phyloP scores from a whole-genome alignment of 495 filamentous ascomycete species.

The Aspergillus avenaceus region DNA sequence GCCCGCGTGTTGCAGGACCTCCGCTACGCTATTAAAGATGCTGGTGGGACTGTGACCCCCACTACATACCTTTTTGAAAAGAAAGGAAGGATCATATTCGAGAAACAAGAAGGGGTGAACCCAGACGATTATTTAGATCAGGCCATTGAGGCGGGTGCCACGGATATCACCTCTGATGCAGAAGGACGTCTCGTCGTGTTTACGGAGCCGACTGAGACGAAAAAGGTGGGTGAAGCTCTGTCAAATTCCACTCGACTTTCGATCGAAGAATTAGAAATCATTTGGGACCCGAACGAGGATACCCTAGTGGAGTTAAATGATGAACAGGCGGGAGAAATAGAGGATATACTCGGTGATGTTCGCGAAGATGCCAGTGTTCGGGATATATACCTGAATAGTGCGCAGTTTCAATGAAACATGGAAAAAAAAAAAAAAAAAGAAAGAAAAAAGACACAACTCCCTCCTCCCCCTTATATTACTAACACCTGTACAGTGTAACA shows the following conservation, averaged over 20 bases:
- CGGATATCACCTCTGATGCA: constrained; percentile 70
- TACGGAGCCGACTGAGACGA: constrained; percentile 68
- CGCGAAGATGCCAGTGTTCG: constrained; percentile 61
- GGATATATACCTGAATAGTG: constrained; percentile 62
- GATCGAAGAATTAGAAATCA: constrained; percentile 68
- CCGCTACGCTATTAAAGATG: constrained; percentile 60
- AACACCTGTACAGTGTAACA: constrained; percentile 11
- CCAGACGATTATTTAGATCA: constrained; percentile 78
- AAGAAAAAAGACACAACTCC: no score
- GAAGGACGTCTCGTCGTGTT: constrained; percentile 68
- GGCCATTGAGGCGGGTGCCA: constrained; percentile 79
- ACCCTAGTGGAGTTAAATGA: constrained; percentile 57
- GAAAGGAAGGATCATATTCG: constrained; percentile 66
- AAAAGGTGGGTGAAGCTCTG: constrained; percentile 58
- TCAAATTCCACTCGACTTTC: constrained; percentile 54
- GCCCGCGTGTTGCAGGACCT: constrained; percentile 67
- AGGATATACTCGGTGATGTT: constrained; percentile 37
- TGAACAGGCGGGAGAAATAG: constrained; percentile 48
- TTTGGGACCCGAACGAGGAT: constrained; percentile 82
- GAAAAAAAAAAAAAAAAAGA: no score
- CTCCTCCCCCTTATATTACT: neutral
- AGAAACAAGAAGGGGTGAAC: constrained; percentile 54
- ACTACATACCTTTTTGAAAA: constrained; percentile 82
- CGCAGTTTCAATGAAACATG: constrained; percentile 16
- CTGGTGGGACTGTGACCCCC: constrained; percentile 63